A percentile compares a stretch with the other conserved stretches of the same genome.
Evolutionary conservation across 1,139 yeast species (phyloP).

Genomic region (Diutina neorugosa): DNA sequence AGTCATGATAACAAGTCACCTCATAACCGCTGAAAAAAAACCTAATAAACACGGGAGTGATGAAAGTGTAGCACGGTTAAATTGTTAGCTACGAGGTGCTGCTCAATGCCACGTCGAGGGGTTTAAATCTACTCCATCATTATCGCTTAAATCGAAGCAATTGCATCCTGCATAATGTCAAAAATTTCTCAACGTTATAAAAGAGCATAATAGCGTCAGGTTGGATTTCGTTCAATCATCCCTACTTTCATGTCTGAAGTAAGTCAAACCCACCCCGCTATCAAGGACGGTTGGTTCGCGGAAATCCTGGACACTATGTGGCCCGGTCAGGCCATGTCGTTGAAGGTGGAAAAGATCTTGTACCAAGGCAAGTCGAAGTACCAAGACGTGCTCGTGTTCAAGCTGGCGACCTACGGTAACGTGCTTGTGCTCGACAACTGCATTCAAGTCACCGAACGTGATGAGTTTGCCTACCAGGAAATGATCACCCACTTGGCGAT

Average conservation of each 20-base stretch:
- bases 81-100: not conserved
- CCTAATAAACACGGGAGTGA: no score
- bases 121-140: not conserved
- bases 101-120: not conserved
- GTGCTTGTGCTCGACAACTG: constrained; percentile 86
- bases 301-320: constrained; percentile 81
- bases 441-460: constrained; percentile 88
- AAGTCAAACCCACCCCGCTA: constrained; percentile 43
- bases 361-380: constrained; percentile 74
- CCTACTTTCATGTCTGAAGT: not conserved
- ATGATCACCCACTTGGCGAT: constrained; percentile 87
- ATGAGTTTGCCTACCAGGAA: constrained; percentile 90
- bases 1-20: not conserved
- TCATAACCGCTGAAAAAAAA: not conserved
- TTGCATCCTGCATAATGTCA: not conserved
- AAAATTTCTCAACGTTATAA: not conserved
- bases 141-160: not conserved
- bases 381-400: constrained; percentile 79
- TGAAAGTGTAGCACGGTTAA: no score
- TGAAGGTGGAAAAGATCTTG: constrained; percentile 69
- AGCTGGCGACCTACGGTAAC: constrained; percentile 80
- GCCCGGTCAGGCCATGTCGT: constrained; percentile 93
- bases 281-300: constrained; percentile 80
- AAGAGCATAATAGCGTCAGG: not conserved
- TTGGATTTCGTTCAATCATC: not conserved